Conservation (phyloP, 2,329 filamentous ascomycete genomes). For the Pseudonectria foliicola region DNA sequence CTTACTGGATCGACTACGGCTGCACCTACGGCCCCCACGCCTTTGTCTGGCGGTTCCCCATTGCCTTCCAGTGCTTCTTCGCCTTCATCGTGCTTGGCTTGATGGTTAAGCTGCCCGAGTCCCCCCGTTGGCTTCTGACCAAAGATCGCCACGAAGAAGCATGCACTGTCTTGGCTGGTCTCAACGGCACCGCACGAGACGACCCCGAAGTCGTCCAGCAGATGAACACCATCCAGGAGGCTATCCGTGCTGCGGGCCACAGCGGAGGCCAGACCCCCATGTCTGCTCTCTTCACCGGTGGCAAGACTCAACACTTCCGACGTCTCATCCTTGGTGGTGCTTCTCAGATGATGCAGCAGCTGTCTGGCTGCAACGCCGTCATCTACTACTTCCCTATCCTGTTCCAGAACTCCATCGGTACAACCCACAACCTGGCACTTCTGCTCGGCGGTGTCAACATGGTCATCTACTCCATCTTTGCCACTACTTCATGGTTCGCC, state of each 20-base stretch:
- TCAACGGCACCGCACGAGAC: constrained; percentile 36
- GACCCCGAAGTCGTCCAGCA: constrained; percentile 51
- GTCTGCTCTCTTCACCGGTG: constrained; percentile 51
- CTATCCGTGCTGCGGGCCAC: constrained; percentile 46
- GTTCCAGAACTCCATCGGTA: constrained; percentile 30
- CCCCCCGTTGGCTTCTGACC: constrained; percentile 39
- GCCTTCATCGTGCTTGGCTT: constrained; percentile 34
- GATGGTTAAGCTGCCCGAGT: constrained; percentile 41
- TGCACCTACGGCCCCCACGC: constrained; percentile 36
- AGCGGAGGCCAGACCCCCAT: constrained; percentile 37
- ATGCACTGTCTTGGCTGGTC: constrained; percentile 19
- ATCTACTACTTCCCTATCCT: constrained; percentile 57
- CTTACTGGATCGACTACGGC: constrained; percentile 38
- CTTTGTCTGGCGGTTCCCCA: constrained; percentile 49
- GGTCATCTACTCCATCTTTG: constrained; percentile 51
- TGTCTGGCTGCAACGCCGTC: constrained; percentile 52
- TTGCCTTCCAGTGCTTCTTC: constrained; percentile 35
- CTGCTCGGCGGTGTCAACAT: constrained; percentile 45
- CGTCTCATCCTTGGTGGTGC: constrained; percentile 54
- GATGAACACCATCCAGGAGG: constrained; percentile 41
- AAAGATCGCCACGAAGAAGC: constrained; percentile 41
- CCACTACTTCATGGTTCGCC: constrained; percentile 48
- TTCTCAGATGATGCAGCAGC: constrained; percentile 56
- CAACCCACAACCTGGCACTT: constrained; percentile 38
- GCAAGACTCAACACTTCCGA: constrained; percentile 59